Evolutionary conservation across 352 stramenopile species (phyloP).

Genomic region (Globisporangium viniferum): DNA sequence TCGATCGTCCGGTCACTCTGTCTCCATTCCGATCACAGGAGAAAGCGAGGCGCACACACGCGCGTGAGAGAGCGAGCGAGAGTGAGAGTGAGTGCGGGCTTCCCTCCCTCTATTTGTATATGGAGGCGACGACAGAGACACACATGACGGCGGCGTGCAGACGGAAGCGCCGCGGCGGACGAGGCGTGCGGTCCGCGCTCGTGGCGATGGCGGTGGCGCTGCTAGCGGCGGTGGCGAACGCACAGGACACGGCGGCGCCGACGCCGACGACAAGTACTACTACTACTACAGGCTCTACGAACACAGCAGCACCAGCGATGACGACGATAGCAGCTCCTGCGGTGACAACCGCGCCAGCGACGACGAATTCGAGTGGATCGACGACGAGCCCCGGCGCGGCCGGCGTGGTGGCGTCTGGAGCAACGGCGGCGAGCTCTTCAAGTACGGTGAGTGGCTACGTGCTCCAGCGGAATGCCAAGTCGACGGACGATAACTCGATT

Average conservation of each 20-base stretch:
- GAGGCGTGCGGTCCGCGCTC: not conserved
- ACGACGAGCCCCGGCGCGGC: not conserved
- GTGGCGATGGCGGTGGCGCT: not conserved
- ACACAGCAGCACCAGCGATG: not conserved
- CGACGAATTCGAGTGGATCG: slow-evolving; percentile 2
- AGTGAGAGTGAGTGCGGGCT: not conserved
- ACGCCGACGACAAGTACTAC: not conserved
- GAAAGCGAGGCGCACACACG: not conserved
- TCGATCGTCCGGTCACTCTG: not conserved
- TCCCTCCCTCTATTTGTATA: not conserved
- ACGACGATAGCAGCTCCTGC: not conserved
- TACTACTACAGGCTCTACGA: not conserved
- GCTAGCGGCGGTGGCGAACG: not conserved
- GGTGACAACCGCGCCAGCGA: not conserved
- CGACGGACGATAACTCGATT: slow-evolving; percentile 9
- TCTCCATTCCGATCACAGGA: not conserved
- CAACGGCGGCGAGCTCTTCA: not conserved
- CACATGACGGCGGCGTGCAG: not conserved
- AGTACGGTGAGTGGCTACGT: slow-evolving; percentile 21
- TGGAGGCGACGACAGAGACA: not conserved
- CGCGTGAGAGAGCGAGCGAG: not conserved
- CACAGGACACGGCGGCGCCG: not conserved
- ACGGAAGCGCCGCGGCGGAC: not conserved
- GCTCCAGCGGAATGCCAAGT: slow-evolving; percentile 23
- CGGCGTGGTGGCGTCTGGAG: not conserved